A percentile compares a stretch with the other conserved stretches of the same genome.
Evolutionary conservation across 441 rosid species (phyloP).

Genomic region (Iberis amara): DNA sequence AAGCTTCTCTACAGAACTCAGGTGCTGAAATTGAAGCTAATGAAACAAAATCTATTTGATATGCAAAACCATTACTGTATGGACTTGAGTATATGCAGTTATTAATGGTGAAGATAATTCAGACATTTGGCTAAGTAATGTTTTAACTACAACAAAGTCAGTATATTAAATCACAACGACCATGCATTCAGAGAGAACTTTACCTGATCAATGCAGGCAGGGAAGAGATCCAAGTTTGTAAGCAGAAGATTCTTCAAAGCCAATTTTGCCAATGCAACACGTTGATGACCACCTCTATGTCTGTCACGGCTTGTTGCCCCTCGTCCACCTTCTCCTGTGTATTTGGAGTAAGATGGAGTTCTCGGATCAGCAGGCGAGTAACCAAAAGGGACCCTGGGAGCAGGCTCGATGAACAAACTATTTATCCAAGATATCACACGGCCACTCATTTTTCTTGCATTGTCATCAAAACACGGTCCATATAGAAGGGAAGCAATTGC

Average conservation of each 20-base stretch:
- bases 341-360: conserved; percentile 91
- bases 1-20: conserved; percentile 20
- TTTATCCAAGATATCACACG: conserved; percentile 97
- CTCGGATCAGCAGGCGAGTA: conserved; percentile 92
- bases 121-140: conserved; percentile 3
- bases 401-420: conserved; percentile 93
- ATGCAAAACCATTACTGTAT: conserved; percentile 12
- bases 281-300: conserved; percentile 85
- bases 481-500: conserved; percentile 96
- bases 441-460: conserved; percentile 98
- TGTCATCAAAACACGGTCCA: conserved; percentile 98
- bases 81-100: background rate
- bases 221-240: conserved; percentile 94
- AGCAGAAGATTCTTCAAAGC: conserved; percentile 97
- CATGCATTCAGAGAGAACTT: conserved; percentile 23
- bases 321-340: conserved; percentile 84
- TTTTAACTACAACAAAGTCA: background rate
- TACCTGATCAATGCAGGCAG: conserved; percentile 99
- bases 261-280: conserved; percentile 86
- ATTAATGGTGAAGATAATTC: conserved; percentile 12
- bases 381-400: conserved; percentile 94
- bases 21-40: conserved; percentile 17
- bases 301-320: conserved; percentile 85
- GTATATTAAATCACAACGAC: conserved; percentile 7
- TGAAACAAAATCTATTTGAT: conserved; percentile 1